A percentile compares a stretch with the other conserved stretches of the same genome.
phyloP scores from a whole-genome alignment of 495 filamentous ascomycete species.

The Aspergillus bertholletiae region DNA sequence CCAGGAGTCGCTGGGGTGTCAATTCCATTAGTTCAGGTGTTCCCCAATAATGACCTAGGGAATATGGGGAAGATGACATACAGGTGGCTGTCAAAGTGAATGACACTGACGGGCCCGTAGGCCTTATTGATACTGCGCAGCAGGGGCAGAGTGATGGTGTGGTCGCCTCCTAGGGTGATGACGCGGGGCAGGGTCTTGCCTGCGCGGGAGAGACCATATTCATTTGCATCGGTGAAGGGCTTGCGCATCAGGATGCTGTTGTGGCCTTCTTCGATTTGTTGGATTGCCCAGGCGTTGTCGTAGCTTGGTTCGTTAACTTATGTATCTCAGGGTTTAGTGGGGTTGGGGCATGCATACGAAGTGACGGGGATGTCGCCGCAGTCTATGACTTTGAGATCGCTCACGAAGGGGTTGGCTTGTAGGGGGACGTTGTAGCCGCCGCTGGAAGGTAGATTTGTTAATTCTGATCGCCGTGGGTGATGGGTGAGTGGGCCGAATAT shows the following conservation, averaged over 20 bases:
- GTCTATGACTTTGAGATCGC: constrained; percentile 65
- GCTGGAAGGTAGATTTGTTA: constrained; percentile 51
- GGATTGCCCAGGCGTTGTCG: constrained; percentile 72
- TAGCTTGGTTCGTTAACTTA: constrained; percentile 35
- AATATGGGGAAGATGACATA: constrained; percentile 18
- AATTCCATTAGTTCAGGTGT: constrained; percentile 6
- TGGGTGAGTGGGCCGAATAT: constrained; percentile 26
- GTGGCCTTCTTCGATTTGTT: constrained; percentile 68
- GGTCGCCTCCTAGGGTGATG: constrained; percentile 66
- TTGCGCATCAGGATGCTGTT: constrained; percentile 51
- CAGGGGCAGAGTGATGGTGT: constrained; percentile 60
- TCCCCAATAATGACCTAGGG: too few relatives aligned
- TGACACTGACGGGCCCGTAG: constrained; percentile 64
- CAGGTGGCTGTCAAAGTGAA: constrained; percentile 73
- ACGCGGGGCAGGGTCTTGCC: constrained; percentile 59
- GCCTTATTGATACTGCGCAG: constrained; percentile 62
- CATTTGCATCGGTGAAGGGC: constrained; percentile 43
- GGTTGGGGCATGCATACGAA: constrained; percentile 41
- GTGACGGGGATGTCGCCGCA: constrained; percentile 76
- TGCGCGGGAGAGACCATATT: constrained; percentile 46
- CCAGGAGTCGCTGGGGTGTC: constrained; percentile 58
- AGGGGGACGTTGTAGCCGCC: constrained; percentile 63
- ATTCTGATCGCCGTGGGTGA: constrained; percentile 31
- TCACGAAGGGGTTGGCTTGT: constrained; percentile 58
- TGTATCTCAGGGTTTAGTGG: background rate